Conservation (phyloP, 2,329 filamentous ascomycete species). For the Emergomyces pasteurianus region DNA sequence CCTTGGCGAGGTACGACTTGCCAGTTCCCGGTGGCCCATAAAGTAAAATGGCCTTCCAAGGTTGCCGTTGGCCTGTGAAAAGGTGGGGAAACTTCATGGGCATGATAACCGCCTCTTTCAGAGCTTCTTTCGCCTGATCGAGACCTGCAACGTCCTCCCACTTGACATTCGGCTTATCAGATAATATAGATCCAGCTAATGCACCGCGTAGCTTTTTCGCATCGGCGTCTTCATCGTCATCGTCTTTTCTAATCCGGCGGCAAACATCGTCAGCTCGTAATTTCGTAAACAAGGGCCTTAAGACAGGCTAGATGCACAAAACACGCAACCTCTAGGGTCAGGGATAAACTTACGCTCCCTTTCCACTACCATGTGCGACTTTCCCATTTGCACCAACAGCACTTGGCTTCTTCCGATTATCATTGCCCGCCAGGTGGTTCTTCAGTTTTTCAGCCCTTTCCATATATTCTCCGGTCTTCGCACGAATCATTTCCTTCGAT, state of each 20-base stretch:
- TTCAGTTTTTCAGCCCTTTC: conserved; percentile 98
- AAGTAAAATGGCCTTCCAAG: conserved; percentile 94
- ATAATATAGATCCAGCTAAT: conserved; percentile 79
- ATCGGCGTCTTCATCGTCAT: conserved; percentile 73
- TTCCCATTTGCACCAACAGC: conserved; percentile 42
- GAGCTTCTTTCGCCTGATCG: conserved; percentile 85
- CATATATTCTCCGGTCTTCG: conserved; percentile 95
- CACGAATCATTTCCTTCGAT: conserved; percentile 92
- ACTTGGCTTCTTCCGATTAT: conserved; percentile 40
- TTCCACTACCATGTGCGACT: conserved; percentile 39
- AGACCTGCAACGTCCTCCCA: conserved; percentile 98
- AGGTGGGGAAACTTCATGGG: conserved; percentile 97
- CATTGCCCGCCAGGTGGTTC: conserved; percentile 61
- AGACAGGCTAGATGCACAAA: neutral
- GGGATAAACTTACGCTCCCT: conserved; percentile 38
- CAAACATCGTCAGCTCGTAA: conserved; percentile 4
- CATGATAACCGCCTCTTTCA: conserved; percentile 95
- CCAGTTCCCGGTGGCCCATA: conserved; percentile 95
- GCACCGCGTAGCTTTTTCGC: conserved; percentile 90
- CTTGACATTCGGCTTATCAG: conserved; percentile 89
- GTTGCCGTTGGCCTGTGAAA: conserved; percentile 90
- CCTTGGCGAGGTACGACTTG: conserved; percentile 95
- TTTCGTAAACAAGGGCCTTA: neutral
- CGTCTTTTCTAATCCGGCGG: conserved; percentile 31
- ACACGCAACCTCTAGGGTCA: conserved; percentile 2